Percentiles rank a stretch among this genome's conserved stretches.
phyloP scores from a whole-genome alignment of 257 asterid species.

The Nemophila menziesii region DNA sequence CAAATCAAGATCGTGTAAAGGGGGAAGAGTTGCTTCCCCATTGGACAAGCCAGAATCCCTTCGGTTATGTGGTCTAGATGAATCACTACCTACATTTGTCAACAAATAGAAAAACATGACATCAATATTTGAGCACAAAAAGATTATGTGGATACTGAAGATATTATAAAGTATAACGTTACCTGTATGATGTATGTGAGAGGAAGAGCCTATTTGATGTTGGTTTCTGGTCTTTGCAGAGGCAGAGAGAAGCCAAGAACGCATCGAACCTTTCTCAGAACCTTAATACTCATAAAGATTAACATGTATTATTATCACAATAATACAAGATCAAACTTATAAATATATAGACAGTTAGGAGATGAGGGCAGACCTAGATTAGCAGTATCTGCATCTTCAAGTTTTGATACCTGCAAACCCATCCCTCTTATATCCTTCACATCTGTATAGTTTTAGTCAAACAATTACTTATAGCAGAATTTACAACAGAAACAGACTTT shows the following conservation, averaged over 20 bases:
- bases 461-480: background rate
- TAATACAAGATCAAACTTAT: background rate
- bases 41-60: conserved; percentile 26
- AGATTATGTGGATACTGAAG: too few species aligned
- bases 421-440: conserved; percentile 81
- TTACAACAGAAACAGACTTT: background rate
- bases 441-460: conserved; percentile 33
- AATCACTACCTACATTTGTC: conserved; percentile 24
- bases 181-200: conserved; percentile 31
- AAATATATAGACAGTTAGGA: background rate
- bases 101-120: background rate
- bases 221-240: conserved; percentile 29
- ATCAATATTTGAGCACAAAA: too few species aligned
- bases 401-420: conserved; percentile 98
- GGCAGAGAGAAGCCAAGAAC: conserved; percentile 61
- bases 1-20: conserved; percentile 69
- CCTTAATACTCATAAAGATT: conserved; percentile 28
- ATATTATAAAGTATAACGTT: too few species aligned
- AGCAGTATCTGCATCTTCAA: conserved; percentile 53
- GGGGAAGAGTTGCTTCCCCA: conserved; percentile 56
- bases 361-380: conserved; percentile 41
- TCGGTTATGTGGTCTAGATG: conserved; percentile 22
- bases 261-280: conserved; percentile 51
- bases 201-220: conserved; percentile 13
- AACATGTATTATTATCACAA: background rate